Conservation (phyloP, 495 filamentous ascomycete species). For the Parathielavia hyrcaniae region DNA sequence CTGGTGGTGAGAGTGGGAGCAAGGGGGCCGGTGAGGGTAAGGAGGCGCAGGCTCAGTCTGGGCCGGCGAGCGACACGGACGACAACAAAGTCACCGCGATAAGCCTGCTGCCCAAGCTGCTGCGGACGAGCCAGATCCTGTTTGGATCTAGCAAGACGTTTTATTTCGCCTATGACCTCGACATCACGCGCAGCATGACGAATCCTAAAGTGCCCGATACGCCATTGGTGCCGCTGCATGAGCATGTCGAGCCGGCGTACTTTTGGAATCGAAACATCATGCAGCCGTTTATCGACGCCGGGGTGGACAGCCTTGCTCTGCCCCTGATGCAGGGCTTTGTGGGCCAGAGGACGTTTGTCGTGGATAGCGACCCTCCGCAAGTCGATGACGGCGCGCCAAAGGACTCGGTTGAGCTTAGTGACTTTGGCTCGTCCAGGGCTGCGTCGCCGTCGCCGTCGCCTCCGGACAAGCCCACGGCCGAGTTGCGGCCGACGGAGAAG, state of each 20-base stretch:
- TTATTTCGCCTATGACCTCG: constrained; percentile 88
- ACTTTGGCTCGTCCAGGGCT: constrained; percentile 23
- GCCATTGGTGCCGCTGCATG: constrained; percentile 54
- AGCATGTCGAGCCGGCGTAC: constrained; percentile 69
- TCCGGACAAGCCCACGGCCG: constrained; percentile 22
- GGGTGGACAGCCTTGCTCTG: constrained; percentile 60
- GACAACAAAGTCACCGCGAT: constrained; percentile 32
- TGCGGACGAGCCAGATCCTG: constrained; percentile 73
- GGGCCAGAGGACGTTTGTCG: constrained; percentile 72
- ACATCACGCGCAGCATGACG: constrained; percentile 65
- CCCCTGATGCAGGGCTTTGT: constrained; percentile 94
- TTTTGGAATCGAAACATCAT: constrained; percentile 87
- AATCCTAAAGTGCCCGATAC: constrained; percentile 34
- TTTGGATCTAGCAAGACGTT: constrained; percentile 76
- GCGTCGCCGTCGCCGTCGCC: constrained; percentile 23
- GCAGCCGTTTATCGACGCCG: constrained; percentile 63
- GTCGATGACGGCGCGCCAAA: constrained; percentile 33
- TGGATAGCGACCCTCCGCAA: constrained; percentile 47
- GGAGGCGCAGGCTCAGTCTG: constrained; percentile 18
- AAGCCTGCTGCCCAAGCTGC: constrained; percentile 70
- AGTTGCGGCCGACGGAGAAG: constrained; percentile 38
- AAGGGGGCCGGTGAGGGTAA: constrained; percentile 5
- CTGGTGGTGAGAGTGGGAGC: constrained; percentile 11
- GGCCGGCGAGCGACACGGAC: constrained; percentile 29
- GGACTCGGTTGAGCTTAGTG: constrained; percentile 40